Percentiles rank a stretch among this genome's conserved stretches.
These are phyloP conservation scores for Coprinopsis sp. DNA, from an alignment of 768 basidiomycete species.

Conservation along the genomic window DNA sequence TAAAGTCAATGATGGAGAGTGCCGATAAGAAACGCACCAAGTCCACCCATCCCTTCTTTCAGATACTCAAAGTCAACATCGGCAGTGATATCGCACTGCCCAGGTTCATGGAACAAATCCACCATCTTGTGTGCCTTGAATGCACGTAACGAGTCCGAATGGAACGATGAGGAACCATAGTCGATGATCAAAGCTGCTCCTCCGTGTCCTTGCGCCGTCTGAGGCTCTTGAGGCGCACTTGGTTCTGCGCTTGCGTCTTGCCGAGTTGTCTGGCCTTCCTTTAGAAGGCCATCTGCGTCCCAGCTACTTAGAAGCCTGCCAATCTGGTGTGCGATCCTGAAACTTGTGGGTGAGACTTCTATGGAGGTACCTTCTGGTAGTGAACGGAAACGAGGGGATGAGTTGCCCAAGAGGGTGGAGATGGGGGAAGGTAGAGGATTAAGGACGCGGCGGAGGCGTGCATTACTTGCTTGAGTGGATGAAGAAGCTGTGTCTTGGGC, in stretches of 20 bases:
- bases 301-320: conserved; percentile 51
- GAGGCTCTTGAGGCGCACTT: too few relatives aligned
- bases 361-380: conserved; percentile 69
- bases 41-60: conserved; percentile 63
- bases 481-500: too few relatives aligned
- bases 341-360: conserved; percentile 75
- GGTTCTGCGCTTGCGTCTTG: conserved; percentile 6
- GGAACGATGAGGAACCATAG: conserved; percentile 78
- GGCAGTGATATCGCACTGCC: conserved; percentile 88
- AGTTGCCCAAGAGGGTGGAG: conserved; percentile 53
- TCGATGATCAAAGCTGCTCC: conserved; percentile 81
- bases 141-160: conserved; percentile 83
- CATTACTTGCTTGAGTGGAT: conserved; percentile 9
- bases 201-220: conserved; percentile 26
- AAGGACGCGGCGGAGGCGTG: conserved; percentile 60
- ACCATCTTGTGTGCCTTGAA: conserved; percentile 86
- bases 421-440: conserved; percentile 48
- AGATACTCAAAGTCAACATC: conserved; percentile 95
- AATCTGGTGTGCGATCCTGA: conserved; percentile 61
- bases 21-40: conserved; percentile 53
- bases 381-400: conserved; percentile 65
- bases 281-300: not conserved
- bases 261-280: conserved; percentile 1
- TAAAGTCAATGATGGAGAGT: too few relatives aligned
- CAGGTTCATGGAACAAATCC: conserved; percentile 80